Evolutionary conservation across 2,329 filamentous ascomycete genomes (phyloP), one percentile per base, ranked within the genome.

Genomic region (Diaporthe amygdali): DNA sequence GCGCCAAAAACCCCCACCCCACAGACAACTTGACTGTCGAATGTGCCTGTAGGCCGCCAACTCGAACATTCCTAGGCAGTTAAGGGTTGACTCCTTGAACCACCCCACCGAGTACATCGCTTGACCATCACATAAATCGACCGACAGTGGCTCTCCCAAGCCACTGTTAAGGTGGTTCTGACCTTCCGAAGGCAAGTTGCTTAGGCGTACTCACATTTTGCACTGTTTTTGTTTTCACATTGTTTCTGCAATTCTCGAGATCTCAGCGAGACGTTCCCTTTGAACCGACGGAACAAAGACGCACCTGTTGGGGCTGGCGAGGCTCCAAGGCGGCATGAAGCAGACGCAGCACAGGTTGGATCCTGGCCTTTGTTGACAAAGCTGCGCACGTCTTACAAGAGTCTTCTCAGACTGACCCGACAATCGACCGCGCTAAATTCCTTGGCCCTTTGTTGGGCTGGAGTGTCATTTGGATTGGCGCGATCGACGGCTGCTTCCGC

Each of bases 401-500:
- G 27, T 34, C 59, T 63, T 47, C 30, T 32, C 41, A 47, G 30
- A 22, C 52, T 37, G 59, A 34, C 44, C 59, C 59, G 59, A 64
- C 20, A 64, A 49, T 49, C 30, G 37, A 64, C 30, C 5, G 30
- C 59, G 59, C 59, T 64, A 64, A 64, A 49, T 49, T 15, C 32
- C 44, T 37, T 64, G 41, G 59, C n/a, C 59, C 12, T 49, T 17
- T 37, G 27, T 27, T 34, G 17, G 27, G 41, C 44, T 64, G 44
- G 44, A 49, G 59, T 49, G 59, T 22, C 44, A 64, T 49, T 64
- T 64, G 59, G 41, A 64, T 49, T 64, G 44, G 49, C 59, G 30
- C 59, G 59, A 64, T 64, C 59, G 59, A 37, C 59, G 59, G 59
- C 59, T 49, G 44, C 59, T 64, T 49, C 44, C 59, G 59, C 59